Base-by-base conservation (phyloP, 2,329 filamentous ascomycete genomes). In the Diaporthe citri region DNA sequence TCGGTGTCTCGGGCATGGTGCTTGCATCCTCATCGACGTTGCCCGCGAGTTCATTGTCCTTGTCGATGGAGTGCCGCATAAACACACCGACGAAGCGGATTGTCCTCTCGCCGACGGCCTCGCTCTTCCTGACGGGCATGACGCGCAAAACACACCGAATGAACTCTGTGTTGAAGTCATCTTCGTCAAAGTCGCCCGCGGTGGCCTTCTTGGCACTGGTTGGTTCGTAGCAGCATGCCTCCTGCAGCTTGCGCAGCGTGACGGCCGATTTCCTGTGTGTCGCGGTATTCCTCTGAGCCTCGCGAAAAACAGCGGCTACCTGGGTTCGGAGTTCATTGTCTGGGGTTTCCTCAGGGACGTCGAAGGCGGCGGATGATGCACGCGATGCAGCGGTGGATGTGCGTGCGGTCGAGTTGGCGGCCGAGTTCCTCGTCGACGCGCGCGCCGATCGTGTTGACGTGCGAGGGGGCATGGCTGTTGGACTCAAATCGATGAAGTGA, bases 211-310 rank as follows among this genome's bases (percentile, higher is more conserved):
- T 90, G 36, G 85, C 84, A 76, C 84, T 87, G 46, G 85, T 87
- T 25, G 87, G 90, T 78, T 92, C 91, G 79, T 93, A 93, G 81
- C 90, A 92, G 85, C 95, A 98, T 51, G 93, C 88, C 82, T 98
- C 96, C 80, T 98, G 96, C 57, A 98, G 90, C 84, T 98, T 98
- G 77, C 96, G 92, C 76, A 99, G 86, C 67, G 92, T 95, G 76
- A 98, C 94, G 5, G 94, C 93, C 0, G 98, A 89, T 82, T 98
- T 98, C 76, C 96, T 89, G 82, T 99, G 97, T 2, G 94, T 94
- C 1, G 96, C 95, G 0, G 94, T 97, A 1, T 94, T 97, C 79
- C 93, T 93, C 83, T 99, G 97, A 46, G 96, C 95, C 83, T 96
- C 94, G 78, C 90, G 89, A 81, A 96, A 96, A 66, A 95, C 89